phyloP scores from a whole-genome alignment of 164 flowering plant genomes.

The Magnolia changhungtana region DNA sequence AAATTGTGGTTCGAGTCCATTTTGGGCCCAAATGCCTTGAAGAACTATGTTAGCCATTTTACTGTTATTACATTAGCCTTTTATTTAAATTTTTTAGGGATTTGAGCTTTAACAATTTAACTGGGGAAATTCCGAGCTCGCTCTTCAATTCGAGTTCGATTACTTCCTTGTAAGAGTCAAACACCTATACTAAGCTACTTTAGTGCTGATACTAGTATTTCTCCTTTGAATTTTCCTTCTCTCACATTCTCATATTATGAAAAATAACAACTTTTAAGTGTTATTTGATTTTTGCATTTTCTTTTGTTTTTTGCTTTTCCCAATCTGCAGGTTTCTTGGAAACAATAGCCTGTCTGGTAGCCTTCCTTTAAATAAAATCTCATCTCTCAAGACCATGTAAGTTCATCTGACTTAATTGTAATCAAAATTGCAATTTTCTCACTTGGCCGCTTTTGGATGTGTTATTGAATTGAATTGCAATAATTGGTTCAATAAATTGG shows the following conservation, averaged over 20 bases:
- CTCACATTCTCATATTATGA: too few species aligned
- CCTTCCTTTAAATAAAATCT: constrained; percentile 44
- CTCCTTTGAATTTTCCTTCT: too few species aligned
- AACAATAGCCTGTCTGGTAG: constrained; percentile 57
- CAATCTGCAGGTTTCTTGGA: constrained; percentile 61
- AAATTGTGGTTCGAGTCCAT: too few species aligned
- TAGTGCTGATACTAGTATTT: too few species aligned
- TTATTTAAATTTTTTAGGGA: constrained; percentile 41
- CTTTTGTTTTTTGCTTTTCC: background rate
- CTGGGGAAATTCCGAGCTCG: constrained; percentile 49
- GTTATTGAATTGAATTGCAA: too few species aligned
- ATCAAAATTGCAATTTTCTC: too few species aligned
- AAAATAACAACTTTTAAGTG: too few species aligned
- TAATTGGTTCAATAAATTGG: too few species aligned
- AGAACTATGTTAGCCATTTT: background rate
- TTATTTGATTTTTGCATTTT: background rate
- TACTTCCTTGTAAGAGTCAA: constrained; percentile 43
- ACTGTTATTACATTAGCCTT: background rate
- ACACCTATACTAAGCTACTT: too few species aligned
- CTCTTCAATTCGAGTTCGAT: constrained; percentile 57
- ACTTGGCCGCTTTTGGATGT: too few species aligned
- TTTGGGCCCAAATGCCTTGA: too few species aligned
- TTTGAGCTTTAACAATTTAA: constrained; percentile 76
- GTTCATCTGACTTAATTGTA: background rate
- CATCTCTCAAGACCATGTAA: constrained; percentile 46